These are phyloP conservation scores for Halophytophthora batemanensis DNA, from an alignment of 352 stramenopile genomes.

Conservation along the genomic window DNA sequence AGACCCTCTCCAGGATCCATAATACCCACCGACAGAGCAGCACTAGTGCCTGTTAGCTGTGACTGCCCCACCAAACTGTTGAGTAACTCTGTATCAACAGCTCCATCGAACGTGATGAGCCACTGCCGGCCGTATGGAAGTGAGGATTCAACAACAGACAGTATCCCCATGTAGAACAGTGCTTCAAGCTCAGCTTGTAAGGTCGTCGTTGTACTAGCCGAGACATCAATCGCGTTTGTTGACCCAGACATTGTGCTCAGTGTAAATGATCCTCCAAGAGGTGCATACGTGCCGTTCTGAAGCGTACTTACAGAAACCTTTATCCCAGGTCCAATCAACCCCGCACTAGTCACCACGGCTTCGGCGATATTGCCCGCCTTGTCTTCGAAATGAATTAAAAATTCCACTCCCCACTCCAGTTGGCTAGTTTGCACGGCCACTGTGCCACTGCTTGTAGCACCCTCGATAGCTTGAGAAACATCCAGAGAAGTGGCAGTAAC, in stretches of 20 bases:
- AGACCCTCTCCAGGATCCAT: constrained; percentile 19
- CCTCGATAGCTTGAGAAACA: constrained; percentile 10
- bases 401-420: background rate
- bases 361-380: constrained; percentile 16
- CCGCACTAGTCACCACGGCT: constrained; percentile 16
- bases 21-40: constrained; percentile 8
- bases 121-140: constrained; percentile 13
- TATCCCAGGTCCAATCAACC: constrained; percentile 20
- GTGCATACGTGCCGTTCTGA: constrained; percentile 27
- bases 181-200: constrained; percentile 19
- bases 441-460: background rate
- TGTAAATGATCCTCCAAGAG: constrained; percentile 22
- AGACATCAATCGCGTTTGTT: background rate
- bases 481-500: constrained; percentile 1
- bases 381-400: constrained; percentile 21
- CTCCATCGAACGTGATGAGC: constrained; percentile 18
- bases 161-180: constrained; percentile 7
- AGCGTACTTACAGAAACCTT: constrained; percentile 12
- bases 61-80: constrained; percentile 6
- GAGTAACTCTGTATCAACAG: constrained; percentile 6
- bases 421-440: background rate
- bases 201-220: background rate
- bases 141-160: background rate
- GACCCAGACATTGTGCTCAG: constrained; percentile 2
- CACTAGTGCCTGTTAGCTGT: constrained; percentile 19